Conservation (phyloP, 1,284 basidiomycete genomes). For the Exsudoporus floridanus region DNA sequence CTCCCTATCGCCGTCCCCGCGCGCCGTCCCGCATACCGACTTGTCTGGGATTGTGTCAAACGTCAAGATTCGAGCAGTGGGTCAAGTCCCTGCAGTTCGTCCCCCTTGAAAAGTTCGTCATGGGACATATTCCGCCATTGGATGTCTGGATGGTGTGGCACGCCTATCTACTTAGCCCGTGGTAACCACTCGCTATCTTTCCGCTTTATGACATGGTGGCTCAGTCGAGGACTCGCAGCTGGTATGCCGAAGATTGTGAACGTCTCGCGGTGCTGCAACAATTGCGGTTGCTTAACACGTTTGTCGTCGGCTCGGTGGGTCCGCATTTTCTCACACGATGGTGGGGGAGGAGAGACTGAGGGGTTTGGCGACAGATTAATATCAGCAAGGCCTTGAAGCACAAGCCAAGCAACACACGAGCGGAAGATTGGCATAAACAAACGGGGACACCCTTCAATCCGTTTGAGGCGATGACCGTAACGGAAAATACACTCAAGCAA, state of each 20-base stretch:
- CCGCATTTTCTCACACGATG: neutral
- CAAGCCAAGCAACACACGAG: constrained; percentile 23
- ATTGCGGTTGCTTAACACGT: constrained; percentile 24
- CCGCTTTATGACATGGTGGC: neutral
- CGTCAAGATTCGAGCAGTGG: constrained; percentile 39
- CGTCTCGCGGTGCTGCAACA: constrained; percentile 30
- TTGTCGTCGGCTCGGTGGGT: constrained; percentile 23
- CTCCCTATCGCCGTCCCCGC: too few relatives aligned
- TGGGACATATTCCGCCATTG: constrained; percentile 38
- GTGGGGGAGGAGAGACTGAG: constrained; percentile 2
- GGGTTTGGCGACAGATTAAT: constrained; percentile 21
- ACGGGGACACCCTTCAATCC: constrained; percentile 38
- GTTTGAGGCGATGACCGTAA: constrained; percentile 33
- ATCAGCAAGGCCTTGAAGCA: constrained; percentile 20
- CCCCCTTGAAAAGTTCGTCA: constrained; percentile 29
- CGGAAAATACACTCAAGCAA: constrained; percentile 19
- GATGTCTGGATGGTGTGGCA: constrained; percentile 53
- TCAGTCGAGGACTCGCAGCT: constrained; percentile 25
- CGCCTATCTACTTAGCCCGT: constrained; percentile 43
- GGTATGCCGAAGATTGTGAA: constrained; percentile 42
- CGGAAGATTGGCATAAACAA: constrained; percentile 29
- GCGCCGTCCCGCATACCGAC: neutral
- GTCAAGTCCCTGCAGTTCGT: constrained; percentile 25
- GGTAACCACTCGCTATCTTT: constrained; percentile 22
- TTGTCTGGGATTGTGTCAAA: neutral